A percentile compares a stretch with the other conserved stretches of the same genome.
Conservation (phyloP, 2,329 filamentous ascomycete genomes). For the Phaeosphaeriaceae sp. region DNA sequence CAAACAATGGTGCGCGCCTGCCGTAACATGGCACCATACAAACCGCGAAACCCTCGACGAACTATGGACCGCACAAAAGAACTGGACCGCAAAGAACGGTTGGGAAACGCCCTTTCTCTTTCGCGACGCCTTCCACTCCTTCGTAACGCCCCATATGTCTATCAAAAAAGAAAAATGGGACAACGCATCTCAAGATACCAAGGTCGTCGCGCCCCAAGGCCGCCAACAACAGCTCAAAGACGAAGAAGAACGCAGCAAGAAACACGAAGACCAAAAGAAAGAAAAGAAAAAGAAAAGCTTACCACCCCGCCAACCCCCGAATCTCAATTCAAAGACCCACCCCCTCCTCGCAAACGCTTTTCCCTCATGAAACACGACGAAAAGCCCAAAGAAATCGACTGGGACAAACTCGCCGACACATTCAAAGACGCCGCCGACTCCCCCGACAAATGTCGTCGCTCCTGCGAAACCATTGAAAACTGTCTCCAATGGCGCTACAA, state of each 20-base stretch:
- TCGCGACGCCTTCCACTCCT: constrained; percentile 40
- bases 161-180: constrained; percentile 43
- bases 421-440: constrained; percentile 33
- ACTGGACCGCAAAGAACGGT: constrained; percentile 42
- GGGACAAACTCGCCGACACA: constrained; percentile 21
- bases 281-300: not conserved
- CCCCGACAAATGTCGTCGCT: constrained; percentile 30
- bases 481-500: constrained; percentile 48
- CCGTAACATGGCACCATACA: constrained; percentile 48
- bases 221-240: constrained; percentile 19
- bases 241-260: constrained; percentile 11
- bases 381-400: constrained; percentile 14
- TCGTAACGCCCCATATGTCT: constrained; percentile 38
- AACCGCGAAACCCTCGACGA: constrained; percentile 25
- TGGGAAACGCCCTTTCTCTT: constrained; percentile 43
- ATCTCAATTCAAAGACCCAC: not conserved
- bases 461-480: constrained; percentile 36
- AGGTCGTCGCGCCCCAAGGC: constrained; percentile 23
- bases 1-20: constrained; percentile 52
- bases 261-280: constrained; percentile 7
- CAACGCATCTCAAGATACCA: constrained; percentile 32
- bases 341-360: not conserved
- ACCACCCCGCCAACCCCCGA: not conserved
- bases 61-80: constrained; percentile 41
- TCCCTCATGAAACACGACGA: not conserved